A percentile compares a stretch with the other conserved stretches of the same genome.
phyloP scores from a whole-genome alignment of 1,139 yeast genomes.

The Blastobotrys elegans region DNA sequence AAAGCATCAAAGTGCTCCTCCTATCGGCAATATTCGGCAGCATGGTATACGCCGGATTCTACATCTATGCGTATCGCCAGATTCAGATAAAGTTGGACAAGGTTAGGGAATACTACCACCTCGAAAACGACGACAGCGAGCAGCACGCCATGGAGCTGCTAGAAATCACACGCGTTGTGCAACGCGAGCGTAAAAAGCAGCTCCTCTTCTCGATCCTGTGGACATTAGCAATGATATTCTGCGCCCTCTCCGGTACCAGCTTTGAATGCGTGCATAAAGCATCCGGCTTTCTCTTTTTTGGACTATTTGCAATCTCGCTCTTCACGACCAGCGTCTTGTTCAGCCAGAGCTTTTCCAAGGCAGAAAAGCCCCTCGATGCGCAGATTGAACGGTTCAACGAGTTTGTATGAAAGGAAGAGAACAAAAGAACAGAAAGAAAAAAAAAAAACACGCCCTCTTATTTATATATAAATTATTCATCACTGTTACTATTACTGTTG shows the following conservation, averaged over 20 bases:
- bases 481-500: background rate
- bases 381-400: background rate
- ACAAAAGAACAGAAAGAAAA: background rate
- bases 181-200: background rate
- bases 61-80: background rate
- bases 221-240: conserved; percentile 4
- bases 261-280: conserved; percentile 9
- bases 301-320: background rate
- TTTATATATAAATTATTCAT: background rate
- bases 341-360: background rate
- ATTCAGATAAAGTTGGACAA: background rate
- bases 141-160: background rate
- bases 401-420: background rate
- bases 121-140: background rate
- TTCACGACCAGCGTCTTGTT: conserved; percentile 1
- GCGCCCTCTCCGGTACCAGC: conserved; percentile 3
- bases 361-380: background rate
- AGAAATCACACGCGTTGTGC: background rate
- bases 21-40: background rate
- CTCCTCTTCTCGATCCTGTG: background rate
- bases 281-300: conserved; percentile 7
- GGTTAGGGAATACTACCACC: background rate
- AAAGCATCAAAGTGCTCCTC: background rate
- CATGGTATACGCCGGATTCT: background rate
- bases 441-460: background rate